Percentiles rank a stretch among this genome's conserved stretches.
Conservation (phyloP, 2,329 filamentous ascomycete genomes). For the Colletotrichum tropicale region DNA sequence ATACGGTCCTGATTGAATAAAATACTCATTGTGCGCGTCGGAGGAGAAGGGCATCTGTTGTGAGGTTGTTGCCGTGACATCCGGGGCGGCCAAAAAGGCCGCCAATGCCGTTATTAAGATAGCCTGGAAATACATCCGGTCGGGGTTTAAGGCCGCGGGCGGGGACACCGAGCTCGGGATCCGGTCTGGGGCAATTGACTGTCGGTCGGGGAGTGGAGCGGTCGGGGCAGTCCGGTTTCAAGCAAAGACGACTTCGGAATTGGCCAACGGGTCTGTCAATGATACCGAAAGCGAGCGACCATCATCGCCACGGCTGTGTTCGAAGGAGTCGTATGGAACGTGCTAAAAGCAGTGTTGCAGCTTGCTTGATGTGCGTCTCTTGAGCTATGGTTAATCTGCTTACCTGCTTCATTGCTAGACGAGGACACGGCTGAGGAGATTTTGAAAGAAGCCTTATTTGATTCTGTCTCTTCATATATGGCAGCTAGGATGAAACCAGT, state of each 20-base stretch:
- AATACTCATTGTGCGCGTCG: rapidly evolving
- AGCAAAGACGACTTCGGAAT: not conserved
- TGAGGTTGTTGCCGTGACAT: not conserved
- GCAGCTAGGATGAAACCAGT: not conserved
- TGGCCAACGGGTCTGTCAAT: not conserved
- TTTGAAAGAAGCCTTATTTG: not conserved
- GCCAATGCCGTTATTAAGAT: not conserved
- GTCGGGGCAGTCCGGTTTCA: not conserved
- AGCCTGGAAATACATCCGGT: not conserved
- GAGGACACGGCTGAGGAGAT: not conserved
- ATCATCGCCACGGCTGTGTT: not conserved
- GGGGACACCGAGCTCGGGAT: not conserved
- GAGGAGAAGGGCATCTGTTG: not conserved
- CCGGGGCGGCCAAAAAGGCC: not conserved
- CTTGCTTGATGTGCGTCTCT: not conserved
- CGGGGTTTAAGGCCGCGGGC: not conserved
- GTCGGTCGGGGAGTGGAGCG: not conserved
- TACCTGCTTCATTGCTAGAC: not conserved
- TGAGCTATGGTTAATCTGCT: not conserved
- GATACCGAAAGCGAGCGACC: not conserved
- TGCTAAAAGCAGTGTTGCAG: not conserved
- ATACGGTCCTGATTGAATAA: not conserved
- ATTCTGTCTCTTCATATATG: not conserved
- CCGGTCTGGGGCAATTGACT: not conserved
- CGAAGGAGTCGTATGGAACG: too few species aligned